Evolutionary conservation across 176 grass and related monocot genomes (phyloP).

Genomic region (Panicum miliaceum): DNA sequence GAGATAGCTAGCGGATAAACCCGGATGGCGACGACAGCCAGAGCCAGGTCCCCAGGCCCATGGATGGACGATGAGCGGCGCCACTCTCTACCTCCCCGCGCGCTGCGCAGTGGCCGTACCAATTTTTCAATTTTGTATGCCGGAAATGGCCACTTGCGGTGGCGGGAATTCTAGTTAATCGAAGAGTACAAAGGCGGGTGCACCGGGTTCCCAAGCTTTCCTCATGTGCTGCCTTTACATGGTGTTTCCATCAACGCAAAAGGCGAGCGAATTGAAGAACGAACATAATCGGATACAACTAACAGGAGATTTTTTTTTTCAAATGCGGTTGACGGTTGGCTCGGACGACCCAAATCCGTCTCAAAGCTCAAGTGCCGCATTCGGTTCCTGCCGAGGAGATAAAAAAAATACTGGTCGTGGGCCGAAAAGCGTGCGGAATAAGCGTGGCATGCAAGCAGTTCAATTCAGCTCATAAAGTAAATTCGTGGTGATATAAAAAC

Average conservation of each 20-base stretch:
- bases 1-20: neutral
- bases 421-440: neutral
- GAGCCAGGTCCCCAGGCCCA: neutral
- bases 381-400: neutral
- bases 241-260: constrained; percentile 44
- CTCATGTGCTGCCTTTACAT: constrained; percentile 34
- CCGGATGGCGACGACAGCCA: neutral
- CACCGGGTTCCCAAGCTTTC: constrained; percentile 58
- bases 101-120: neutral
- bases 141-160: constrained; percentile 30
- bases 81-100: neutral
- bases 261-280: neutral
- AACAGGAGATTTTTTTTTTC: constrained; percentile 22
- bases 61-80: neutral
- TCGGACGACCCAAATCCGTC: neutral
- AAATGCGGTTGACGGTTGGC: constrained; percentile 46
- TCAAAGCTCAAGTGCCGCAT: constrained; percentile 24
- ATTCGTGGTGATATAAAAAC: neutral
- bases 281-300: constrained; percentile 47
- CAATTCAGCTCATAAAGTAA: neutral
- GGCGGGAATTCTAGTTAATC: constrained; percentile 18
- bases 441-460: neutral
- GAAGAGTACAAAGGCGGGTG: neutral
- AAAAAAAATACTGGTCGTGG: constrained; percentile 30
- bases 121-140: neutral